Evolutionary conservation across 163 green algal species (phyloP).

Genomic region (Volvox carteri): DNA sequence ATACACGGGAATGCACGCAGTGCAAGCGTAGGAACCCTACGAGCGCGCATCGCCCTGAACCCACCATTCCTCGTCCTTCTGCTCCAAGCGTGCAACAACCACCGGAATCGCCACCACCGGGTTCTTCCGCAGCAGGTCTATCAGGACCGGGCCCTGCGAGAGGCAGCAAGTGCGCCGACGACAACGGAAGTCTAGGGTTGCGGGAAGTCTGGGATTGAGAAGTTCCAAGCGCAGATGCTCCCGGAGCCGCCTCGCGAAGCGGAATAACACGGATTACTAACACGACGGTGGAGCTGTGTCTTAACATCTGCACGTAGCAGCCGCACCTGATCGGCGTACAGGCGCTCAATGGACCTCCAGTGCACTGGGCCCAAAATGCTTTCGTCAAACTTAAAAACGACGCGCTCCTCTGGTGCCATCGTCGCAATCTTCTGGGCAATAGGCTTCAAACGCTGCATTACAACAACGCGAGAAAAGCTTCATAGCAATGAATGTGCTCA

Average conservation of each 20-base stretch:
- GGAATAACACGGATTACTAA: too few relatives aligned
- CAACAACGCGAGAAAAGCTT: not conserved
- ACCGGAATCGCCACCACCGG: conserved; percentile 89
- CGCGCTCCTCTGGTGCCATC: conserved; percentile 79
- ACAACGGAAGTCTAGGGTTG: too few relatives aligned
- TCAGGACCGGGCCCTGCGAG: conserved; percentile 75
- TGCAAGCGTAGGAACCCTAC: not conserved
- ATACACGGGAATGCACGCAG: not conserved
- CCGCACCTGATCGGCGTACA: conserved; percentile 87
- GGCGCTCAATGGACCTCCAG: conserved; percentile 86
- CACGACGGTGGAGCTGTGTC: too few relatives aligned
- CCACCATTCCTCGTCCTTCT: conserved; percentile 96
- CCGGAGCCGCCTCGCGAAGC: too few relatives aligned
- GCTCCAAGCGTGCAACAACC: conserved; percentile 86
- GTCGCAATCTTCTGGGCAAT: conserved; percentile 59
- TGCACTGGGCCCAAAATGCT: conserved; percentile 83
- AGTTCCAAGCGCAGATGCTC: too few relatives aligned
- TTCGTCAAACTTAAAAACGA: conserved; percentile 76
- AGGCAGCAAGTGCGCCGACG: too few relatives aligned
- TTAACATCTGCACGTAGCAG: too few relatives aligned
- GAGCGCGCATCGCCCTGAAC: not conserved
- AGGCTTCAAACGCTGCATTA: conserved; percentile 61
- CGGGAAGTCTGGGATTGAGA: too few relatives aligned
- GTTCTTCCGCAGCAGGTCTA: conserved; percentile 91
- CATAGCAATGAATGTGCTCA: too few relatives aligned